These are phyloP conservation scores for Pseudogymnoascus sp. DNA, from an alignment of 2,329 filamentous ascomycete genomes.

Conservation along the genomic window DNA sequence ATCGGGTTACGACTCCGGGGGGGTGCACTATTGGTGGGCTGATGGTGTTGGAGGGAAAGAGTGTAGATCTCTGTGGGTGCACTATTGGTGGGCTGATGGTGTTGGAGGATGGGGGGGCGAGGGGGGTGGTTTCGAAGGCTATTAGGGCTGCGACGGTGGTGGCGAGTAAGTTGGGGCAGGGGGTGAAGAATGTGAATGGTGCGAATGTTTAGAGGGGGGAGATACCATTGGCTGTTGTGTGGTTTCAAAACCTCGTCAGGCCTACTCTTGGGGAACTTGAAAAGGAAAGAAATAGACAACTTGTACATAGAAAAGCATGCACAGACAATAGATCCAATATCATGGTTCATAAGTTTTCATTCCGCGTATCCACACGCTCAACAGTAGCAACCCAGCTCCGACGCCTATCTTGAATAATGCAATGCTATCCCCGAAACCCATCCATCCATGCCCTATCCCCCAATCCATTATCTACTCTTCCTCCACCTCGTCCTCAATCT, in stretches of 20 bases:
- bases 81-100: conserved; percentile 68
- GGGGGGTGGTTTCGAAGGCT: conserved; percentile 60
- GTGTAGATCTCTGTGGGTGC: too few relatives aligned
- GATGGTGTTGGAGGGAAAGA: conserved; percentile 65
- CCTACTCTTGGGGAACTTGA: neutral
- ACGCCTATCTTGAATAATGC: neutral
- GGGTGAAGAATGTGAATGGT: conserved; percentile 24
- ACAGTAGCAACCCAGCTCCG: neutral
- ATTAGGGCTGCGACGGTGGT: conserved; percentile 65
- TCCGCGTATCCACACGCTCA: neutral
- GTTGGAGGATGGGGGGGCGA: conserved; percentile 64
- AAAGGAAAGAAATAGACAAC: neutral
- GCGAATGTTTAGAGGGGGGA: neutral
- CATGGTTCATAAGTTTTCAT: neutral
- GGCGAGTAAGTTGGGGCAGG: conserved; percentile 57
- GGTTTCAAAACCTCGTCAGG: neutral
- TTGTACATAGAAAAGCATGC: conserved; percentile 1
- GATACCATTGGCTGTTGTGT: neutral
- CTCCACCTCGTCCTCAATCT: neutral
- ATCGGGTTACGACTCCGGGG: conserved; percentile 71
- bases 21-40: conserved; percentile 73
- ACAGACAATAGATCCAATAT: neutral
- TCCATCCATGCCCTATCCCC: conserved; percentile 6
- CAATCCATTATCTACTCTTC: neutral
- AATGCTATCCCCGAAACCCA: neutral